phyloP scores from a whole-genome alignment of 129 eudicot species.

The Lonicera japonica region DNA sequence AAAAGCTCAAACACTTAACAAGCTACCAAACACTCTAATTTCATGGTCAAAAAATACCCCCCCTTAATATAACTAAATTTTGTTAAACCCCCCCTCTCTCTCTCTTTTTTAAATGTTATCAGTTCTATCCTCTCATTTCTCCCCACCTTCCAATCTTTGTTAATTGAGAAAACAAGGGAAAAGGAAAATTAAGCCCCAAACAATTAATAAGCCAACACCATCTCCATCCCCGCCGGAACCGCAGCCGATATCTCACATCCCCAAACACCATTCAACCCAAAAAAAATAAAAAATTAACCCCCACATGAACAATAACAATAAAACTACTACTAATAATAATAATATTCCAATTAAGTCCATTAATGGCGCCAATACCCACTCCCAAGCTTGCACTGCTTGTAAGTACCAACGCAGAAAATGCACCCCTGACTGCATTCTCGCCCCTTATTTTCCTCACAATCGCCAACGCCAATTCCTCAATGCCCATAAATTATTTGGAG shows the following conservation, averaged over 20 bases:
- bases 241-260: slow-evolving; percentile 30
- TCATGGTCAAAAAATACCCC: too few relatives aligned
- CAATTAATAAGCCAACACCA: slow-evolving; percentile 13
- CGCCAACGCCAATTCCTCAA: slow-evolving; percentile 73
- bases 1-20: too few relatives aligned
- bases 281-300: too few relatives aligned
- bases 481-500: slow-evolving; percentile 80
- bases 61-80: background rate
- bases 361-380: slow-evolving; percentile 7
- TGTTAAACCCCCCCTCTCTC: background rate
- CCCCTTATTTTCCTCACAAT: slow-evolving; percentile 79
- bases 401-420: slow-evolving; percentile 84
- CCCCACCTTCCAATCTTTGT: slow-evolving; percentile 1
- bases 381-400: slow-evolving; percentile 88
- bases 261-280: background rate
- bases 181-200: slow-evolving; percentile 12
- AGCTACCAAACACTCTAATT: too few relatives aligned
- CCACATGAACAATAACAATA: slow-evolving; percentile 4
- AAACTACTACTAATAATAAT: too few relatives aligned
- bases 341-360: background rate
- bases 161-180: slow-evolving; percentile 17
- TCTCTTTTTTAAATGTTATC: background rate
- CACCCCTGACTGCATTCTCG: slow-evolving; percentile 67
- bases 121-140: slow-evolving; percentile 13
- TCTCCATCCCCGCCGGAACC: slow-evolving; percentile 55